These are phyloP conservation scores for Yamadazyma trypodendri DNA, from an alignment of 1,139 yeast genomes.

Conservation along the genomic window DNA sequence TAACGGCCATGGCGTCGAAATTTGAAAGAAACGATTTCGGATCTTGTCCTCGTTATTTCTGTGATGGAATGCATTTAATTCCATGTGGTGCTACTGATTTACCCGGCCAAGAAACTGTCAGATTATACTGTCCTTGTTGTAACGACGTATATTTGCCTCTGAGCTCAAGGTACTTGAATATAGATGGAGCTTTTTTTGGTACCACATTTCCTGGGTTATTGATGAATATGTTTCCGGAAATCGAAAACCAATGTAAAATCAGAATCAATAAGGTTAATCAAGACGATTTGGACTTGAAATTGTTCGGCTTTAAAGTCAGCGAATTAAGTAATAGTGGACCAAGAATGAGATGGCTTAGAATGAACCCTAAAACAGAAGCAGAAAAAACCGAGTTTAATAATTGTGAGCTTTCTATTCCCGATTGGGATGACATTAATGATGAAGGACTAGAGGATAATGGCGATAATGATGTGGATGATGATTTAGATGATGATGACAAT, in stretches of 20 bases:
- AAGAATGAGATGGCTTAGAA: conserved; percentile 92
- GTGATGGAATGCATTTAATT: conserved; percentile 88
- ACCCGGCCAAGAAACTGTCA: conserved; percentile 88
- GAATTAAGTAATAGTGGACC: conserved; percentile 81
- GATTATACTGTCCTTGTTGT: conserved; percentile 93
- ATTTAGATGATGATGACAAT: conserved; percentile 35
- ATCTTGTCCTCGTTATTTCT: conserved; percentile 82
- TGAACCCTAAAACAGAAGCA: conserved; percentile 58
- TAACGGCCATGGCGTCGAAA: conserved; percentile 93
- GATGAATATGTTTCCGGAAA: conserved; percentile 84
- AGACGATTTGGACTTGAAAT: conserved; percentile 62
- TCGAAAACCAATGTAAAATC: conserved; percentile 51
- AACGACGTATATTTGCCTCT: conserved; percentile 87
- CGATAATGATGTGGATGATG: conserved; percentile 26
- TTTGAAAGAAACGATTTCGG: conserved; percentile 91
- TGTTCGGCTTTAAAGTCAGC: conserved; percentile 84
- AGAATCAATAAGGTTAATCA: conserved; percentile 53
- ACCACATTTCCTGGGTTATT: conserved; percentile 93
- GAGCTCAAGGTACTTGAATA: conserved; percentile 76
- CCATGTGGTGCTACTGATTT: conserved; percentile 93
- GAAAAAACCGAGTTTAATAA: conserved; percentile 59
- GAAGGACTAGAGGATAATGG: conserved; percentile 25
- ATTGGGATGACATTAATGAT: conserved; percentile 29
- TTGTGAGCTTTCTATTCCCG: conserved; percentile 63
- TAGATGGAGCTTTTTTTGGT: conserved; percentile 97